Evolutionary conservation across 805 yeast genomes (phyloP).

Genomic region (Kurtzmaniella cleridarum): DNA sequence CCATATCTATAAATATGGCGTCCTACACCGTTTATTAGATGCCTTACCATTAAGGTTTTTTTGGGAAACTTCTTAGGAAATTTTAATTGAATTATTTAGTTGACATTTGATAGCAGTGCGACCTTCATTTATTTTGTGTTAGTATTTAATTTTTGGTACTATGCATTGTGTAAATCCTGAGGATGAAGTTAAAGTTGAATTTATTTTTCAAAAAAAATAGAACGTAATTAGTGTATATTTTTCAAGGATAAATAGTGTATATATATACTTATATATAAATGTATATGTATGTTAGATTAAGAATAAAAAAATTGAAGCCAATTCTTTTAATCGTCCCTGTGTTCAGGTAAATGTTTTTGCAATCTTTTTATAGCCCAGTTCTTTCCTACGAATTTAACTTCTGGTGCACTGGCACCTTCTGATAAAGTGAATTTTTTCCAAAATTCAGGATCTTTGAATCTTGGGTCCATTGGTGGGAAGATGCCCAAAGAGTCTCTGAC

Average conservation of each 20-base stretch:
- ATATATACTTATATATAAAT: not conserved
- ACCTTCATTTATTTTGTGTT: not conserved
- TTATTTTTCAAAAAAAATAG: too few species aligned
- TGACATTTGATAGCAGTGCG: too few species aligned
- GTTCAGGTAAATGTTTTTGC: conserved; percentile 45
- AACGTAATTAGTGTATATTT: not conserved
- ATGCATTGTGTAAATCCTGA: too few species aligned
- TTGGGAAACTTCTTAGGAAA: not conserved
- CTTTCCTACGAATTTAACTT: conserved; percentile 65
- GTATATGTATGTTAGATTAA: not conserved
- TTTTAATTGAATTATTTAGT: not conserved
- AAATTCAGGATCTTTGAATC: conserved; percentile 62
- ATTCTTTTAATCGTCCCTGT: conserved; percentile 9
- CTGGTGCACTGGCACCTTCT: conserved; percentile 66
- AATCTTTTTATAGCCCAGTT: conserved; percentile 79
- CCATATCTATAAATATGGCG: too few species aligned
- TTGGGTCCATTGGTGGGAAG: conserved; percentile 59
- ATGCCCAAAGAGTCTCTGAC: conserved; percentile 32
- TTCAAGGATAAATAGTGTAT: not conserved
- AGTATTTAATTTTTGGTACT: too few species aligned
- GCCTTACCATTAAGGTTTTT: too few species aligned
- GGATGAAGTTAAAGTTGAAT: too few species aligned
- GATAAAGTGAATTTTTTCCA: conserved; percentile 66
- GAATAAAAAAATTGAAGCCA: not conserved
- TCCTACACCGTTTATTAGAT: too few species aligned